These are phyloP conservation scores for Colletotrichum eremochloae DNA, from an alignment of 2,329 filamentous ascomycete genomes.

Conservation along the genomic window DNA sequence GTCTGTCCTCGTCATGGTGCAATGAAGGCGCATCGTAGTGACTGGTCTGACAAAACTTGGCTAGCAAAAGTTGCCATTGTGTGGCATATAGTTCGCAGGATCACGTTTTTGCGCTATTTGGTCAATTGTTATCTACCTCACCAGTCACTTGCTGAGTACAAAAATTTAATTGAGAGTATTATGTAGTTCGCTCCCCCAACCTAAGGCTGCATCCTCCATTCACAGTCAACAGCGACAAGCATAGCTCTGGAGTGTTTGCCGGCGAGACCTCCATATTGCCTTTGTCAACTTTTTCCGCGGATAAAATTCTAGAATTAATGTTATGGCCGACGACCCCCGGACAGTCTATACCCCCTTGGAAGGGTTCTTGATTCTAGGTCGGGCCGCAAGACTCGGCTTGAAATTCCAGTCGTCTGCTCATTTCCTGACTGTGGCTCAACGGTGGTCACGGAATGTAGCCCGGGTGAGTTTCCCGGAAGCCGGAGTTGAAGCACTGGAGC, in stretches of 20 bases:
- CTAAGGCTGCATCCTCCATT: neutral
- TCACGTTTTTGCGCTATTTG: neutral
- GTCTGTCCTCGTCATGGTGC: neutral
- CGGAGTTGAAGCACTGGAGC: neutral
- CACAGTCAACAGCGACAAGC: neutral
- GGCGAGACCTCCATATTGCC: neutral
- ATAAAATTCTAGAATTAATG: conserved; percentile 5
- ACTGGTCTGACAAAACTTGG: neutral
- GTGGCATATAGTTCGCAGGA: neutral
- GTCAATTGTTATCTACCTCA: neutral
- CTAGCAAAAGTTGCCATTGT: neutral
- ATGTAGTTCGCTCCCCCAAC: neutral
- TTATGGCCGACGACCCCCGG: neutral
- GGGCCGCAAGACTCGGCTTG: neutral
- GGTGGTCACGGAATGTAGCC: conserved; percentile 22
- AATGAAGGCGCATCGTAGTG: neutral
- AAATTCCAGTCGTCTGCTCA: conserved; percentile 12
- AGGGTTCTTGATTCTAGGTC: neutral
- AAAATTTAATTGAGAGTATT: neutral
- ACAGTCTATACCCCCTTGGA: neutral
- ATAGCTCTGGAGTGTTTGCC: neutral
- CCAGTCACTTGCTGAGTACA: neutral
- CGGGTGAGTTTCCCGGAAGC: neutral
- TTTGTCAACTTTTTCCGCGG: neutral
- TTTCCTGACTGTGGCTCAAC: conserved; percentile 19